phyloP scores from a whole-genome alignment of 1,284 basidiomycete species.

The Termitomyces sp. region DNA sequence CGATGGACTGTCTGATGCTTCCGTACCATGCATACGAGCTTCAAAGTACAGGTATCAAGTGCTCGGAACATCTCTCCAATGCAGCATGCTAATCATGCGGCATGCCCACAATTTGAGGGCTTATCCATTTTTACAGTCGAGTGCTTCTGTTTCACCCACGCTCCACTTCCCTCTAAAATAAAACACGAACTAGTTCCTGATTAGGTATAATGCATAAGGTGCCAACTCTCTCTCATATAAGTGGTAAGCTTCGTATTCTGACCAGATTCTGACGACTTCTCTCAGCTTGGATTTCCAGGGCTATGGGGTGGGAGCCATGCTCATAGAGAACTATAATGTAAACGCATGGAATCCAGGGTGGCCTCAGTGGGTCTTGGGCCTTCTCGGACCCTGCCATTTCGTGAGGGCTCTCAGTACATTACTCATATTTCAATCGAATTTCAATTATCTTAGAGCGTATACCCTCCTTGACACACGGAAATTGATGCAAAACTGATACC shows the following conservation, averaged over 20 bases:
- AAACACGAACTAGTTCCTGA: not conserved
- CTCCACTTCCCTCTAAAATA: not conserved
- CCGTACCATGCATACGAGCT: not conserved
- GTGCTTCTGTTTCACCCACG: not conserved
- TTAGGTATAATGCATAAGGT: not conserved
- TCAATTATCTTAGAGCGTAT: not conserved
- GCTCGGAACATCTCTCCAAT: not conserved
- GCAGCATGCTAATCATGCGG: not conserved
- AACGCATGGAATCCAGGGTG: not conserved
- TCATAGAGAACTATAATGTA: not conserved
- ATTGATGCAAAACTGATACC: not conserved
- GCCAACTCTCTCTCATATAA: not conserved
- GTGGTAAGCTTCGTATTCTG: not conserved
- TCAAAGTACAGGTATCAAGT: constrained; percentile 1
- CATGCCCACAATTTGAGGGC: not conserved
- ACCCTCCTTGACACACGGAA: no score
- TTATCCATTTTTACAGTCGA: not conserved
- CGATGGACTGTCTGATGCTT: not conserved
- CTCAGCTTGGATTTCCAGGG: not conserved
- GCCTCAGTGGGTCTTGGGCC: not conserved
- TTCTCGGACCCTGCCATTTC: not conserved
- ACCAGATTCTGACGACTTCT: not conserved
- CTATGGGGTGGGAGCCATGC: not conserved
- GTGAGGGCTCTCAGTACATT: no score
- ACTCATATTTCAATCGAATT: not conserved